A percentile compares a stretch with the other conserved stretches of the same genome.
Evolutionary conservation across 2,329 filamentous ascomycete species (phyloP).

Genomic region (Aaosphaeria pasadenensis): DNA sequence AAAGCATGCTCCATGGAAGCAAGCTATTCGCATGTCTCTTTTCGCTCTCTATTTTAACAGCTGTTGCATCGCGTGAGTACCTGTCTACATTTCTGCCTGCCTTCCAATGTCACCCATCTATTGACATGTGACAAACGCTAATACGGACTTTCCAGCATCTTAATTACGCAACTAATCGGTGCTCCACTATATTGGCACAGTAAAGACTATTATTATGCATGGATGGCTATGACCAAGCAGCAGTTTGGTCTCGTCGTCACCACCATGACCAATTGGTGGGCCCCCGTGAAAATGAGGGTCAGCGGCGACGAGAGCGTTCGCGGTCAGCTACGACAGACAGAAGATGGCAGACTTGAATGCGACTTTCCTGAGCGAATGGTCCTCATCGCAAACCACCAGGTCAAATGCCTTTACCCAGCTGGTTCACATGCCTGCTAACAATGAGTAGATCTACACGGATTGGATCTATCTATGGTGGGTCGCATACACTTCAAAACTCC

Average conservation of each 20-base stretch:
- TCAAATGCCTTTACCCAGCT: conserved; percentile 15
- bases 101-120: conserved; percentile 1
- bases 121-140: conserved; percentile 11
- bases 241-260: conserved; percentile 74
- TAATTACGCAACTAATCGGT: conserved; percentile 69
- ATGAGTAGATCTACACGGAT: conserved; percentile 69
- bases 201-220: conserved; percentile 74
- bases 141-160: conserved; percentile 38
- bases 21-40: conserved; percentile 42
- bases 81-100: neutral
- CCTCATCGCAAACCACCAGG: conserved; percentile 81
- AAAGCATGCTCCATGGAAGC: conserved; percentile 42
- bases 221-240: conserved; percentile 83
- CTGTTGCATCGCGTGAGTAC: conserved; percentile 39
- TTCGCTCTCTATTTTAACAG: conserved; percentile 47
- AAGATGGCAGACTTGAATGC: conserved; percentile 69
- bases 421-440: neutral
- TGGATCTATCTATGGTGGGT: conserved; percentile 96
- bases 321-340: conserved; percentile 66
- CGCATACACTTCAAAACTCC: conserved; percentile 73
- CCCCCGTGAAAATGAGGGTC: conserved; percentile 73
- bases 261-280: conserved; percentile 82
- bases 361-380: conserved; percentile 78
- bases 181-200: conserved; percentile 71
- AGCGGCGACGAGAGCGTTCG: conserved; percentile 78